Conservation (phyloP, 148 eudicot genomes). For the Vaccinium macrocarpon region DNA sequence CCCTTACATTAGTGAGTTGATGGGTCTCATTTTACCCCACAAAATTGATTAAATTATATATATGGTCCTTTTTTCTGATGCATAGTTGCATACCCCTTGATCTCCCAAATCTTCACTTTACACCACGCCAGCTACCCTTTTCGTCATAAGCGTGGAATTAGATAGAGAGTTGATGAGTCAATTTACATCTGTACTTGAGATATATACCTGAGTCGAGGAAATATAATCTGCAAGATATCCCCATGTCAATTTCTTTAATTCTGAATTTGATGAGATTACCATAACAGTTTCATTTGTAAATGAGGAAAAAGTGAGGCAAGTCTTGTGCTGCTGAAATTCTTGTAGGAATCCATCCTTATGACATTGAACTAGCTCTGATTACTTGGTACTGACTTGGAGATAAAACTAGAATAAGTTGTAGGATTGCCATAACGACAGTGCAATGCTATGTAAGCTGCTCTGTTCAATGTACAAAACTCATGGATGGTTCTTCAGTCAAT, state of each 20-base stretch:
- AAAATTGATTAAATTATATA: no score
- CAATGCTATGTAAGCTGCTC: neutral
- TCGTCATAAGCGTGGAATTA: no score
- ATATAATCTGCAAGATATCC: neutral
- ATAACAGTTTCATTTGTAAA: neutral
- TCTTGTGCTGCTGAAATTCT: neutral
- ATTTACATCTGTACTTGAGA: neutral
- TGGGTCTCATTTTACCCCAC: neutral
- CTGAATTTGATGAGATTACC: neutral
- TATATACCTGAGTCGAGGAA: neutral
- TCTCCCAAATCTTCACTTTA: no score
- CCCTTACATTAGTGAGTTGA: neutral
- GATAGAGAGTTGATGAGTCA: neutral
- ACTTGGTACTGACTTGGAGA: slow-evolving; percentile 7
- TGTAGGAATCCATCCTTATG: neutral
- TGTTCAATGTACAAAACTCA: neutral
- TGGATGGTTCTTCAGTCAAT: neutral
- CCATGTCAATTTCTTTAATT: neutral
- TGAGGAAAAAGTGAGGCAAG: neutral
- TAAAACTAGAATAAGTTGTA: neutral
- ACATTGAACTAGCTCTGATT: neutral
- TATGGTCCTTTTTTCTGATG: no score
- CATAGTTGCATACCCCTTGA: no score
- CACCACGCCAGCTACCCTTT: no score
- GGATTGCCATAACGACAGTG: neutral